These are phyloP conservation scores for Fusarium metavorans DNA, from an alignment of 2,329 filamentous ascomycete genomes.

Conservation along the genomic window DNA sequence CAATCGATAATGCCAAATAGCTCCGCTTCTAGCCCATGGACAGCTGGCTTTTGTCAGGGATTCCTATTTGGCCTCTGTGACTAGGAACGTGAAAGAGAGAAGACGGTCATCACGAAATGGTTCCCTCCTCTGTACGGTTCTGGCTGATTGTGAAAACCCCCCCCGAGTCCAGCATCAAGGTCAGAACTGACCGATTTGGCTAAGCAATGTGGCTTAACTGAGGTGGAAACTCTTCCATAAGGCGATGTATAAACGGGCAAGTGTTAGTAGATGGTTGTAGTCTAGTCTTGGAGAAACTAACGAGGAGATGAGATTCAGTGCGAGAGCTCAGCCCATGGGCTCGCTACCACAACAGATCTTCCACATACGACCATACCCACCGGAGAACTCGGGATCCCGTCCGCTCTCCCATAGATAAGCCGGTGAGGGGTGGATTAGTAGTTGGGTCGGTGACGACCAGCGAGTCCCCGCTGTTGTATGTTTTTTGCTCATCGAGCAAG, in stretches of 20 bases:
- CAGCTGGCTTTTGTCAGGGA: neutral
- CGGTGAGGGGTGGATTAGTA: too few species aligned
- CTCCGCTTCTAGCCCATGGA: neutral
- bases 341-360: rapidly evolving
- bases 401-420: too few species aligned
- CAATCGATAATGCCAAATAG: neutral
- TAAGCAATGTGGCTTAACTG: too few species aligned
- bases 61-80: neutral
- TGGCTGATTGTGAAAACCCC: neutral
- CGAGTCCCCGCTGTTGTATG: too few species aligned
- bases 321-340: neutral
- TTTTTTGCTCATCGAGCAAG: neutral
- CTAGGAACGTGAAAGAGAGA: neutral
- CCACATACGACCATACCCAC: neutral
- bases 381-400: too few species aligned
- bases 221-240: neutral
- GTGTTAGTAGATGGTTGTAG: neutral
- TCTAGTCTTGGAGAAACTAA: neutral
- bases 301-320: neutral
- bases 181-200: neutral
- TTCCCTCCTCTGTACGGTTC: neutral
- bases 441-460: too few species aligned
- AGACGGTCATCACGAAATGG: neutral
- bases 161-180: neutral
- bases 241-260: rapidly evolving